Base-by-base conservation (phyloP, 148 eudicot genomes). In the Silene uniflora region DNA sequence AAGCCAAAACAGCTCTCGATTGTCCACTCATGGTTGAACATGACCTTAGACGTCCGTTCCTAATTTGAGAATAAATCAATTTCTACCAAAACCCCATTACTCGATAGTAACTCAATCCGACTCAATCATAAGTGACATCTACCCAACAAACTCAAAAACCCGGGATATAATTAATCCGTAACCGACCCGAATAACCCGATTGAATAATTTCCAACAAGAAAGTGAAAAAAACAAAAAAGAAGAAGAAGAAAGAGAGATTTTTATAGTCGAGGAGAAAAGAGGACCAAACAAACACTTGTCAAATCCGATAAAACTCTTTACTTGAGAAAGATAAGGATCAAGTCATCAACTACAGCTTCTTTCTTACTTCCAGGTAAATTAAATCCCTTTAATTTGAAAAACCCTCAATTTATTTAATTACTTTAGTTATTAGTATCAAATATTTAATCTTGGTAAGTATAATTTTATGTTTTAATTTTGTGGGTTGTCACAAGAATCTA, bases 251-350 rank as follows among this genome's bases (percentile, higher is more conserved):
- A 67, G 21, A 25, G 12, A 63, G 24, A 35, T 67, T 35, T 83
- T 85, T 77, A 83, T 85, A 54, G 66, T 71, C 7, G 6, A 21
- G 59, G 62, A 62, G 55, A 81, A 67, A 67, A 77, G 84, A 86
- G 86, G 84, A 83, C 89, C 83, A 85, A 85, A 88, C 88, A 83
- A 76, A 82, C 46, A 83, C 89, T 86, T 85, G 80, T 86, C 89
- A 81, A 68, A 56, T 72, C 1, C 19, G 11, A 16, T 1, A 27
- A 54, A 14, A 63, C 21, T 35, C 66, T 39, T 39, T 39, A 49
- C 55, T 49, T 49, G 14, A 49, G 55, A 19, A 21, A 22, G 23
- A 59, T 21, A 60, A 60, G 63, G 63, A 60, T n/a, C 23, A 59
- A 73, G 1, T 27, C 24, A 59, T 18, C 22, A 58, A 73, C 5